Conservation (phyloP, 495 filamentous ascomycete genomes). For the Aspergillus carlsbadensis region DNA sequence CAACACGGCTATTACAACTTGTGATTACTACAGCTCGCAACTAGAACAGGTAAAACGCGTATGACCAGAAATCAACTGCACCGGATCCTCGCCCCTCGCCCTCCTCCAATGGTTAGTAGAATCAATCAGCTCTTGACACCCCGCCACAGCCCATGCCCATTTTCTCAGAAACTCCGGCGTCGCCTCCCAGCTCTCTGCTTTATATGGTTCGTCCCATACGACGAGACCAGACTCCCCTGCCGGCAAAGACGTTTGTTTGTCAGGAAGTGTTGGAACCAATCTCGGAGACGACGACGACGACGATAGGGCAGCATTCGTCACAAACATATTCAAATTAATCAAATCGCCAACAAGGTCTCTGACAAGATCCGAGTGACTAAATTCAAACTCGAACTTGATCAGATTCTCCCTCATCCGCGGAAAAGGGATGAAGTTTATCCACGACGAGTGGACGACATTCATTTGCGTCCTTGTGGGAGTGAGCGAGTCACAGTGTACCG, state of each 20-base stretch:
- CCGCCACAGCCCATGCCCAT: conserved; percentile 12
- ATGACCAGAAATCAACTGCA: background rate
- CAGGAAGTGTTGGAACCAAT: too few relatives aligned
- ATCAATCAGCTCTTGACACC: conserved; percentile 16
- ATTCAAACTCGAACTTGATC: conserved; percentile 2
- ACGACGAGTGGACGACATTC: background rate
- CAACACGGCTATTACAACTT: too few relatives aligned
- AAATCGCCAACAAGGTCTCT: conserved; percentile 4
- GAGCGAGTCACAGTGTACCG: too few relatives aligned
- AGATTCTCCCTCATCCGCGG: conserved; percentile 12
- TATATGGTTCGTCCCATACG: conserved; percentile 10
- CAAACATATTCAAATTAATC: background rate
- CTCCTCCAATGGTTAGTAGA: conserved; percentile 19
- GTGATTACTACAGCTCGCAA: too few relatives aligned
- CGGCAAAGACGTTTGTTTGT: too few relatives aligned
- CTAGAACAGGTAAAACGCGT: too few relatives aligned
- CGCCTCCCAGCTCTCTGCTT: conserved; percentile 13
- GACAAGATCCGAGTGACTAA: conserved; percentile 6
- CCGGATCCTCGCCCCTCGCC: conserved; percentile 11
- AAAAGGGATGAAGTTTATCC: conserved; percentile 12
- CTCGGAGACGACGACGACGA: background rate
- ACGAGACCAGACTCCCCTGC: background rate
- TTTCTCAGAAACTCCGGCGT: conserved; percentile 14
- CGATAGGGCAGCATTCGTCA: background rate
- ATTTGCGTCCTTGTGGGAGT: background rate